Percentiles rank a stretch among this genome's conserved stretches.
Conservation (phyloP, 2,329 filamentous ascomycete genomes). For the Cladosporium sp. region DNA sequence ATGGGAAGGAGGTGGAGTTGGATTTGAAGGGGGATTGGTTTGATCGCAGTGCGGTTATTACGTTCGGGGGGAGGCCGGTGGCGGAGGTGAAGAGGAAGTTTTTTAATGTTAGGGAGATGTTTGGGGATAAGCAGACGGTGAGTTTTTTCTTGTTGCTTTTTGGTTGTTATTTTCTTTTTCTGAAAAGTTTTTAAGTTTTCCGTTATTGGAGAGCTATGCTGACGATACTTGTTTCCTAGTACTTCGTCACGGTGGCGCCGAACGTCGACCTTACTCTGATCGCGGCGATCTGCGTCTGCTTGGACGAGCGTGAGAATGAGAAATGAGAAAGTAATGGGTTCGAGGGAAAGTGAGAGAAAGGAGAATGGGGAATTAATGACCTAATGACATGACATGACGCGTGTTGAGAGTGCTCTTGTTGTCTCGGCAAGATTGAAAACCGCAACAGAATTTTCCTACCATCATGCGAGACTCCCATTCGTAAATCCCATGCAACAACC, state of each 20-base stretch:
- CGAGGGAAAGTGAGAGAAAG: too few species aligned
- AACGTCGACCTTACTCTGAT: constrained; percentile 63
- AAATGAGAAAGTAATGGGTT: constrained; percentile 6
- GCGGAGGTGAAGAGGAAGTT: constrained; percentile 57
- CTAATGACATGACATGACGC: too few species aligned
- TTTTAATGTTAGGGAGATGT: constrained; percentile 53
- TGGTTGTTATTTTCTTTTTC: not conserved
- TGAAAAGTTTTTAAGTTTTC: too few species aligned
- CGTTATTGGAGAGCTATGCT: constrained; percentile 2
- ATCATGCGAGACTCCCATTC: too few species aligned
- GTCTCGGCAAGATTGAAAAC: too few species aligned
- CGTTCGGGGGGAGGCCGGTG: constrained; percentile 46
- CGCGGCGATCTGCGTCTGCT: constrained; percentile 61
- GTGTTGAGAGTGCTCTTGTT: too few species aligned
- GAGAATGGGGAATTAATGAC: too few species aligned
- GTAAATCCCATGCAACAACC: too few species aligned
- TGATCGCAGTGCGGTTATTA: constrained; percentile 55
- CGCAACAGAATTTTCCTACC: too few species aligned
- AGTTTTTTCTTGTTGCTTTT: constrained; percentile 12
- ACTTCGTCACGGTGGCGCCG: constrained; percentile 58
- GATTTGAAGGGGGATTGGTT: constrained; percentile 59
- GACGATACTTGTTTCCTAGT: constrained; percentile 32
- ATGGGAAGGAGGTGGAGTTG: constrained; percentile 44
- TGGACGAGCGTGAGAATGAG: constrained; percentile 62
- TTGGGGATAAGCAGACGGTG: constrained; percentile 57